Base-by-base conservation (phyloP, 345 rosid genomes). In the Bretschneidera sinensis region DNA sequence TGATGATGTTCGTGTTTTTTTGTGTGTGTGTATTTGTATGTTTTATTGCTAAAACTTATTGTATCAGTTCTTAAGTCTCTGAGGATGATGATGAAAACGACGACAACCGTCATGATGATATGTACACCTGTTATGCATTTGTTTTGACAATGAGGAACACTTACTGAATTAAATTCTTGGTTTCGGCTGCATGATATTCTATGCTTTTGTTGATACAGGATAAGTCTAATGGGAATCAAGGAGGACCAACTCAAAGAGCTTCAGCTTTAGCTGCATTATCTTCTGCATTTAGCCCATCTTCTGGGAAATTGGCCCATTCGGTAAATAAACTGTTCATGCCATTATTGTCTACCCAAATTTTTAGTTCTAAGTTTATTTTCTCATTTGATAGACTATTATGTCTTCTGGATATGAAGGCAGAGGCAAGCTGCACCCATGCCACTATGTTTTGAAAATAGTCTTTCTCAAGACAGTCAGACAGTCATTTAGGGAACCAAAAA, bases 231-330 rank as follows among this genome's bases (percentile, higher is more conserved):
- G 89, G 92, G 61, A 79, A 74, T 77, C 86, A 73, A 78, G 96
- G 95, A 68, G 97, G 97, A 71, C 85, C 80, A 62, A 94, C 95
- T 54, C 99, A 94, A 78, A 88, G 97, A 58, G 97, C 99, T 78
- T 85, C 96, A 19, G 99, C 99, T 58, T 71, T 94, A 65, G 96
- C 96, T 67, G 99, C 99, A 71, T 83, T 94, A 76, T 69, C 83
- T 63, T 79, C 90, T 65, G 99, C 97, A 49, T 90, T 94, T 71
- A 81, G 79, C 28, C 78, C 96, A 47, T 81, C 96, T 62, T 61
- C 85, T 43, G 85, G 65, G 34, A 84, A 70, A 77, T 60, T 83
- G 45, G 61, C 81, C 60, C 63, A 59, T 57, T 33, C 60, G 70
- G 98, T 89, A 83, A 76, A 67, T 58, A 66, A 45, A 50, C 67